These are phyloP conservation scores for Dactylellina sp. DNA, from an alignment of 2,329 filamentous ascomycete genomes.

Conservation along the genomic window DNA sequence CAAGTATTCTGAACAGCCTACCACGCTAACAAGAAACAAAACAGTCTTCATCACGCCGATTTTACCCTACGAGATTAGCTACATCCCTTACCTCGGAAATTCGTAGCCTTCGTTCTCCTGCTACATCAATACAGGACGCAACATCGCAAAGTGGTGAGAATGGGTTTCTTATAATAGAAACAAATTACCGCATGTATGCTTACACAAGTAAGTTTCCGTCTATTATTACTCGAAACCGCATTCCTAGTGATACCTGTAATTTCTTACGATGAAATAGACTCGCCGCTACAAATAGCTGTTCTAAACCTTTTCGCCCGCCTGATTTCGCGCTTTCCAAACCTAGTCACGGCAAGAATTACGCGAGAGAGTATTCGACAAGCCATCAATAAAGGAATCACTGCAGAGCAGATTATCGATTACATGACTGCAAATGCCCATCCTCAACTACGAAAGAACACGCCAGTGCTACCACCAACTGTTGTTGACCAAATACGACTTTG, in stretches of 20 bases:
- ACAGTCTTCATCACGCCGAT: conserved; percentile 65
- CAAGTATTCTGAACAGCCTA: not conserved
- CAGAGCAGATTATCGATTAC: conserved; percentile 94
- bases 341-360: conserved; percentile 90
- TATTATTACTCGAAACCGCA: not conserved
- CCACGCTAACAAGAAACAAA: not conserved
- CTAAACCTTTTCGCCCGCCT: conserved; percentile 89
- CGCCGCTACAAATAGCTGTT: conserved; percentile 92
- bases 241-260: not conserved
- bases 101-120: conserved; percentile 76
- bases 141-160: conserved; percentile 68
- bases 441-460: conserved; percentile 77
- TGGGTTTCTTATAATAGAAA: conserved; percentile 95
- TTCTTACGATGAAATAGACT: conserved; percentile 65
- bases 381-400: conserved; percentile 89
- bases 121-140: conserved; percentile 76
- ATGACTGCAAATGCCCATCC: conserved; percentile 92
- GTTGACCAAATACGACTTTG: conserved; percentile 97
- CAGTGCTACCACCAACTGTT: conserved; percentile 91
- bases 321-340: conserved; percentile 90
- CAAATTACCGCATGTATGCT: conserved; percentile 96
- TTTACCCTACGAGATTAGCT: conserved; percentile 92
- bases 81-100: conserved; percentile 86
- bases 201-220: conserved; percentile 73
- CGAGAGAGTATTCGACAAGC: conserved; percentile 88